Conservation (phyloP, 1,139 yeast species). For the Hemisphaericaspora xylofermentans region DNA sequence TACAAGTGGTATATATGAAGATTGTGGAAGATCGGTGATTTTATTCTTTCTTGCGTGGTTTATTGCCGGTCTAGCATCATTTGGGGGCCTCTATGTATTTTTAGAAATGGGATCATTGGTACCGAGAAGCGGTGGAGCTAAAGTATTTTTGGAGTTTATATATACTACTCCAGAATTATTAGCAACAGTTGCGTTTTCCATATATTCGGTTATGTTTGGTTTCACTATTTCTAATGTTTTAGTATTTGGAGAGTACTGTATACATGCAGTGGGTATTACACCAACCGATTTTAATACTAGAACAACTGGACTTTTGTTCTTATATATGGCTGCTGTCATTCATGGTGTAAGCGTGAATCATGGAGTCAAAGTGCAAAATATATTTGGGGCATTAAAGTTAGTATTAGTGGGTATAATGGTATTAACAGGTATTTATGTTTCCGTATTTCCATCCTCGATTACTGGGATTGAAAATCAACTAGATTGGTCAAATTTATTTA, state of each 20-base stretch:
- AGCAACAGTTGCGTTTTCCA: slow-evolving; percentile 57
- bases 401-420: slow-evolving; percentile 48
- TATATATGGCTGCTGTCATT: slow-evolving; percentile 41
- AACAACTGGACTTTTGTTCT: slow-evolving; percentile 43
- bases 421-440: slow-evolving; percentile 50
- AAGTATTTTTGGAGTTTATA: slow-evolving; percentile 65
- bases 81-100: slow-evolving; percentile 64
- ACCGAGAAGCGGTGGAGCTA: slow-evolving; percentile 75
- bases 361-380: slow-evolving; percentile 56
- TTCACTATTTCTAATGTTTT: slow-evolving; percentile 64
- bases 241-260: slow-evolving; percentile 67
- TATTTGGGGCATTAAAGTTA: slow-evolving; percentile 56
- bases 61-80: slow-evolving; percentile 58
- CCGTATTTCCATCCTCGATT: slow-evolving; percentile 40
- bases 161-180: slow-evolving; percentile 59
- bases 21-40: slow-evolving; percentile 65
- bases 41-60: slow-evolving; percentile 63
- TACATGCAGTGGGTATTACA: slow-evolving; percentile 48
- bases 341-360: slow-evolving; percentile 56
- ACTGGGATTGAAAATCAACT: slow-evolving; percentile 44
- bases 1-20: slow-evolving; percentile 63
- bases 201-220: slow-evolving; percentile 62
- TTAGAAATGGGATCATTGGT: slow-evolving; percentile 68
- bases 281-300: slow-evolving; percentile 41
- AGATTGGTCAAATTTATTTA: slow-evolving; percentile 32